phyloP scores from a whole-genome alignment of 2,329 filamentous ascomycete genomes.

The Penicillium capsulatum region DNA sequence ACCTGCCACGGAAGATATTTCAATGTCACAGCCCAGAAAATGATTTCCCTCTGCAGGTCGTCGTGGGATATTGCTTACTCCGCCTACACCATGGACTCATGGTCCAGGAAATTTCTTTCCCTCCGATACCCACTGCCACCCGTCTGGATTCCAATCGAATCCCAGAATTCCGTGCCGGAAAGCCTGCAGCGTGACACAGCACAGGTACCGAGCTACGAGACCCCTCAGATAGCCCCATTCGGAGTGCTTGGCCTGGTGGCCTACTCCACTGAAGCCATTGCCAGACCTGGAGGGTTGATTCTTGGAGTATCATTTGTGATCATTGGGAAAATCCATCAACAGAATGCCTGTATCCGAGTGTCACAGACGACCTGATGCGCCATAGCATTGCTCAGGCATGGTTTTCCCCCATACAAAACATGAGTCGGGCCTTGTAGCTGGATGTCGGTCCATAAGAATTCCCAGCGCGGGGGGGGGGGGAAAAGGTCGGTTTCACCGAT shows the following conservation, averaged over 20 bases:
- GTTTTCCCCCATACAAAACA: neutral
- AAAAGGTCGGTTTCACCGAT: neutral
- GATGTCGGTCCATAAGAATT: too few relatives aligned
- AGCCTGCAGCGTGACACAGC: conserved; percentile 15
- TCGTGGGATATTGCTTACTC: too few relatives aligned
- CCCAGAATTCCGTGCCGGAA: conserved; percentile 8
- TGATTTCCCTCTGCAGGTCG: too few relatives aligned
- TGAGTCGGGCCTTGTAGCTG: too few relatives aligned
- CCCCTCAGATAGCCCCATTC: neutral
- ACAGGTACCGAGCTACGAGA: conserved; percentile 20
- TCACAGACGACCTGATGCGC: conserved; percentile 10
- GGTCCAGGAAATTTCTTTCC: conserved; percentile 6
- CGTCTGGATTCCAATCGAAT: conserved; percentile 13
- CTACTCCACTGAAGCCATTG: neutral
- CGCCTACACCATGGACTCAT: too few relatives aligned
- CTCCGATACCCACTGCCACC: conserved; percentile 11
- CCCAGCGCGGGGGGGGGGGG: neutral
- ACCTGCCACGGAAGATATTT: too few relatives aligned
- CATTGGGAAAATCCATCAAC: conserved; percentile 10
- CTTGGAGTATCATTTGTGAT: too few relatives aligned
- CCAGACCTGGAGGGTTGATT: too few relatives aligned
- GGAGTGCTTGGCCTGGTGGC: neutral
- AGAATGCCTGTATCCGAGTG: conserved; percentile 8
- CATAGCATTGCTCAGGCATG: conserved; percentile 8
- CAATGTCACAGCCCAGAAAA: too few relatives aligned